Conservation (phyloP, 768 basidiomycete species). For the Coprinopsis strossmayeri region DNA sequence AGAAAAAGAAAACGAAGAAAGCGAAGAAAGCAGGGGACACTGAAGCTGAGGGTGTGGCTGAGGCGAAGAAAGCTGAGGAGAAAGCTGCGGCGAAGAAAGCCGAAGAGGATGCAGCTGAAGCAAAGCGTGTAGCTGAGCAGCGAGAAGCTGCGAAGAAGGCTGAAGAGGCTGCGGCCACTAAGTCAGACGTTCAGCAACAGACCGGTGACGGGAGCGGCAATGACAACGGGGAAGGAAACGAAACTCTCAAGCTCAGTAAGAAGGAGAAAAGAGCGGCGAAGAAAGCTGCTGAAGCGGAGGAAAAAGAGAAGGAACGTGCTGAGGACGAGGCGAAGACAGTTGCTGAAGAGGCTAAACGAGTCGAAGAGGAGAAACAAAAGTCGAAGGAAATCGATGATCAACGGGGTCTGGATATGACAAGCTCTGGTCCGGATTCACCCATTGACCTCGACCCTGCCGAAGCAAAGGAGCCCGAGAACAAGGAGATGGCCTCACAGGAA, state of each 20-base stretch:
- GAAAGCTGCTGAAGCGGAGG: neutral
- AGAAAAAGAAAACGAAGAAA: no score
- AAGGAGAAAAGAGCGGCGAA: neutral
- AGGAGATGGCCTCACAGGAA: no score
- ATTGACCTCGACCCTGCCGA: neutral
- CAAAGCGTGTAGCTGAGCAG: neutral
- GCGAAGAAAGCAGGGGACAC: neutral
- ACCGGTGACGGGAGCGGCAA: neutral
- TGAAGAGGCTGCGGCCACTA: neutral
- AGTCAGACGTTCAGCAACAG: neutral
- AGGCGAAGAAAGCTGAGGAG: neutral
- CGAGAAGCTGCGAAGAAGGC: slow-evolving; percentile 1
- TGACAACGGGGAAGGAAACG: neutral
- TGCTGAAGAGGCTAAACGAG: neutral
- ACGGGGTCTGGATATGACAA: neutral
- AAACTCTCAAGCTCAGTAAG: neutral
- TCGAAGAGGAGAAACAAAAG: neutral
- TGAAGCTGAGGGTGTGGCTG: slow-evolving; percentile 5
- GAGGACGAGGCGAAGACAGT: neutral
- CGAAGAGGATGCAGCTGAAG: neutral
- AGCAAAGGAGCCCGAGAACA: no score
- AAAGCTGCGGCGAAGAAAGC: neutral
- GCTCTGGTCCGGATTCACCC: neutral
- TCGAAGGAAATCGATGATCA: neutral
- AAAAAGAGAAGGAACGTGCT: neutral